A percentile compares a stretch with the other conserved stretches of the same genome.
Evolutionary conservation across 148 eudicot genomes (phyloP).

Genomic region (Spergularia bocconei): DNA sequence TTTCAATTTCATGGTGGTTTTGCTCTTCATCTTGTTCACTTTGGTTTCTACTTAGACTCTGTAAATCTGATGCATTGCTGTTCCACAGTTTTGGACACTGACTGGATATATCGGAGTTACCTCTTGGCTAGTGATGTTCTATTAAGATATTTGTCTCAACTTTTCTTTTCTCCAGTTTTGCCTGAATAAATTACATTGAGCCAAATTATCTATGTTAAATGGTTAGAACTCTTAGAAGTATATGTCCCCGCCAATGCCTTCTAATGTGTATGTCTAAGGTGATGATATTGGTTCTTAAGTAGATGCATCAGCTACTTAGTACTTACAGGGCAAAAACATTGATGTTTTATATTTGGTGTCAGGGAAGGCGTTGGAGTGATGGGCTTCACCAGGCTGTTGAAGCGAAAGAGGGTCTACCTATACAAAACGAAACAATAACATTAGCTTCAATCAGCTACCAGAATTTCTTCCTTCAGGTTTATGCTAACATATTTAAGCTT

Average conservation of each 20-base stretch:
- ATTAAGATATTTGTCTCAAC: background rate
- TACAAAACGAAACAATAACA: constrained; percentile 96
- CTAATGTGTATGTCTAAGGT: background rate
- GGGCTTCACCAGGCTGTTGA: constrained; percentile 99
- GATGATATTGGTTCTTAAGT: background rate
- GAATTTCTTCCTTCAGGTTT: constrained; percentile 96
- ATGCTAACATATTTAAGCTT: constrained; percentile 21
- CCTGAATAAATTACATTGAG: background rate
- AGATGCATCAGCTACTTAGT: background rate
- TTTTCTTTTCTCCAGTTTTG: background rate
- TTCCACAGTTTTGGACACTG: too few species aligned
- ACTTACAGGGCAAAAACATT: background rate
- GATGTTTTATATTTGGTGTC: constrained; percentile 11
- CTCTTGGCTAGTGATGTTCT: too few species aligned
- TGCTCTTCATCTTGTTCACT: too few species aligned
- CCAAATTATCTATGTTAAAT: background rate
- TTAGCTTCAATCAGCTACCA: constrained; percentile 99
- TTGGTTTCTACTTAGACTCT: too few species aligned
- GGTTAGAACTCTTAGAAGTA: background rate
- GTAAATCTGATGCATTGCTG: too few species aligned
- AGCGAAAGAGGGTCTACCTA: constrained; percentile 95
- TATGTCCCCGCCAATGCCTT: background rate
- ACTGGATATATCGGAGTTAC: too few species aligned
- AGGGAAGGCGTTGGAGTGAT: constrained; percentile 99
- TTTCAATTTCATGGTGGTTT: too few species aligned